These are phyloP conservation scores for Tolypocladium sp. DNA, from an alignment of 2,329 filamentous ascomycete genomes.

Conservation along the genomic window DNA sequence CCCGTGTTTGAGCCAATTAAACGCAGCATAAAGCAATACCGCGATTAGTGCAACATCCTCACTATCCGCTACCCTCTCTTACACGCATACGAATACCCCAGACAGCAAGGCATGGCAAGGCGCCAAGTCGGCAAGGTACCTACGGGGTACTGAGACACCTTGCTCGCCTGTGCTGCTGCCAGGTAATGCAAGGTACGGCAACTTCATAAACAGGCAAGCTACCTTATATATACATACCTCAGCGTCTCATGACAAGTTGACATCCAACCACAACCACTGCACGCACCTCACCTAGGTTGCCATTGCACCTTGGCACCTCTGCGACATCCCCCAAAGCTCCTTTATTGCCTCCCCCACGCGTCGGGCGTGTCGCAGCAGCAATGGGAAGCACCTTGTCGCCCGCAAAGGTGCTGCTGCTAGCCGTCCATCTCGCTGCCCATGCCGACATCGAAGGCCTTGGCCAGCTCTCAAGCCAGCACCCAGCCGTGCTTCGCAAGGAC, in stretches of 20 bases:
- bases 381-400: conserved; percentile 41
- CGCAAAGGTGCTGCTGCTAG: conserved; percentile 63
- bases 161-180: too few species aligned
- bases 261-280: background rate
- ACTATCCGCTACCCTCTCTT: background rate
- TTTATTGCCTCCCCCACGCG: background rate
- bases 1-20: background rate
- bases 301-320: background rate
- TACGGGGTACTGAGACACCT: too few species aligned
- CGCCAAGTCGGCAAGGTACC: too few species aligned
- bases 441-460: conserved; percentile 56
- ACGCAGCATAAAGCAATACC: background rate
- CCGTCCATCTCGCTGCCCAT: conserved; percentile 58
- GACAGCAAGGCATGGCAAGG: background rate
- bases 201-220: too few species aligned
- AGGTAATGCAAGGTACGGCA: too few species aligned
- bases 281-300: background rate
- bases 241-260: background rate
- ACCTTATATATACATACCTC: too few species aligned
- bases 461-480: conserved; percentile 47
- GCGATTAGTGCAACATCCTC: conserved; percentile 4
- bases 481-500: conserved; percentile 50
- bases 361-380: background rate
- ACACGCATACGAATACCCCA: background rate
- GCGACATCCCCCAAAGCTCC: background rate